Conservation (phyloP, 108 stramenopile genomes). For the Fragilariopsis cylindrus region DNA sequence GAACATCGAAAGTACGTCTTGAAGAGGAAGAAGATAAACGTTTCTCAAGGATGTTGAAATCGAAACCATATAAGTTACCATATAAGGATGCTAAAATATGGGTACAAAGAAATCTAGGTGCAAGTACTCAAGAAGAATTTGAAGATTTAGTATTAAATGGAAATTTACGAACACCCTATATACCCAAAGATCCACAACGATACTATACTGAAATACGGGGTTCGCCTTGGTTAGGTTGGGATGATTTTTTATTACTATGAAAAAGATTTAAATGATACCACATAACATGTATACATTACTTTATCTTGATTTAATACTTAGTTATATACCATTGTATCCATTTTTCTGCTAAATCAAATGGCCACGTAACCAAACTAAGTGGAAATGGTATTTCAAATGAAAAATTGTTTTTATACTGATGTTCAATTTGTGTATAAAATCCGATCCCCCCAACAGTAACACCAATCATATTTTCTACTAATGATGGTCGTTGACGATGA, state of each 20-base stretch:
- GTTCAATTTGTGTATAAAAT: conserved; percentile 77
- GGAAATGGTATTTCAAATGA: conserved; percentile 77
- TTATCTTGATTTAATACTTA: conserved; percentile 11
- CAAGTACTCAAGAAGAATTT: conserved; percentile 59
- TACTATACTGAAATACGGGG: conserved; percentile 55
- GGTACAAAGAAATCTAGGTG: conserved; percentile 58
- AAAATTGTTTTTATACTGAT: conserved; percentile 41
- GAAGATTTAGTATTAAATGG: conserved; percentile 65
- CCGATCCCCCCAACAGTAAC: conserved; percentile 74
- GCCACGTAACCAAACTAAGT: conserved; percentile 74
- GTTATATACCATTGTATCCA: conserved; percentile 73
- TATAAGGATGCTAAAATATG: conserved; percentile 50
- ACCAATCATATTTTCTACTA: conserved; percentile 70
- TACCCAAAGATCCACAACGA: conserved; percentile 56
- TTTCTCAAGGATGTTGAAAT: conserved; percentile 39
- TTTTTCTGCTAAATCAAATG: conserved; percentile 70
- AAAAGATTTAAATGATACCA: neutral
- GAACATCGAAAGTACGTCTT: neutral
- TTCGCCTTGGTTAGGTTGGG: conserved; percentile 64
- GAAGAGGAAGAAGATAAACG: conserved; percentile 37
- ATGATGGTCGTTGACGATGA: conserved; percentile 37
- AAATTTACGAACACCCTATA: conserved; percentile 59
- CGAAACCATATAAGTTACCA: conserved; percentile 47
- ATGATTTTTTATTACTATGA: conserved; percentile 33
- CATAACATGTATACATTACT: neutral